Percentiles rank a stretch among this genome's conserved stretches.
Conservation (phyloP, 495 filamentous ascomycete species). For the Daldinia concentrica region DNA sequence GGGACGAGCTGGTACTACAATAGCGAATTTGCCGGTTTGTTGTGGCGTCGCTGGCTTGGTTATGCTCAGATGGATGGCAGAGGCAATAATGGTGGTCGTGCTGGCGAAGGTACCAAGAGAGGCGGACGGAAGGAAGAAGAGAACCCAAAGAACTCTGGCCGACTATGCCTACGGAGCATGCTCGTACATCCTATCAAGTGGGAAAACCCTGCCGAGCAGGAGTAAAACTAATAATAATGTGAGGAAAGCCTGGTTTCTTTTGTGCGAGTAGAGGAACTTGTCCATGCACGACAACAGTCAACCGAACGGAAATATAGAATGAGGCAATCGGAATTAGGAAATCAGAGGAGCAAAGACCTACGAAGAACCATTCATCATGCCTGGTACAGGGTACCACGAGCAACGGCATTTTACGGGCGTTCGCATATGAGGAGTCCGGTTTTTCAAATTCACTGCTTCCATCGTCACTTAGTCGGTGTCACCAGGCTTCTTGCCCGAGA, state of each 20-base stretch:
- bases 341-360: constrained; percentile 28
- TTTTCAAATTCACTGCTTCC: constrained; percentile 22
- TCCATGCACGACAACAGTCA: constrained; percentile 22
- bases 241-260: constrained; percentile 25
- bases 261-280: constrained; percentile 34
- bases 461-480: constrained; percentile 7
- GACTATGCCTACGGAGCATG: constrained; percentile 91
- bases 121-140: constrained; percentile 78
- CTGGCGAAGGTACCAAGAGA: constrained; percentile 56
- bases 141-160: constrained; percentile 62
- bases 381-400: constrained; percentile 35
- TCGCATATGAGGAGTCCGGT: constrained; percentile 45
- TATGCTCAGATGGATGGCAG: constrained; percentile 69
- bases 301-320: constrained; percentile 36
- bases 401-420: constrained; percentile 41
- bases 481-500: constrained; percentile 7
- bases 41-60: constrained; percentile 92
- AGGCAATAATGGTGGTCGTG: constrained; percentile 78
- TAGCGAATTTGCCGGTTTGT: constrained; percentile 78
- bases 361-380: constrained; percentile 37
- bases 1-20: constrained; percentile 97
- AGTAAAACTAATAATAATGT: constrained; percentile 41
- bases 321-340: constrained; percentile 31
- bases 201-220: constrained; percentile 55
- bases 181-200: constrained; percentile 92